Conservation (phyloP, 352 stramenopile genomes). For the Phytophthora citrophthora region DNA sequence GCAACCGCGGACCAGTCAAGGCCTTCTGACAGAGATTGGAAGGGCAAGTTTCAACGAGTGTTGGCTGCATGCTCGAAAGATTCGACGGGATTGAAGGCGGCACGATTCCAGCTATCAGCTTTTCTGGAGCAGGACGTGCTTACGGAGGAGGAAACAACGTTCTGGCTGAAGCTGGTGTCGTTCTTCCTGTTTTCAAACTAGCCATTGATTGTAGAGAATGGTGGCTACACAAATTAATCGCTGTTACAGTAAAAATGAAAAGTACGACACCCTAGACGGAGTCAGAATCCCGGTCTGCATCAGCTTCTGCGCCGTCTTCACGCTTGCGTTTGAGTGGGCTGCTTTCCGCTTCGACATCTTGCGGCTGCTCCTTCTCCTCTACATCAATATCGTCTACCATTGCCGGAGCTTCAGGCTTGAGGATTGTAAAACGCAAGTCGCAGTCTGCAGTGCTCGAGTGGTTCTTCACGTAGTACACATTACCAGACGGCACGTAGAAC, state of each 20-base stretch:
- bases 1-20: slow-evolving; percentile 5
- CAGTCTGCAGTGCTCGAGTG: slow-evolving; percentile 88
- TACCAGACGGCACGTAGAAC: slow-evolving; percentile 97
- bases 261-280: slow-evolving; percentile 19
- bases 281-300: slow-evolving; percentile 23
- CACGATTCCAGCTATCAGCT: slow-evolving; percentile 36
- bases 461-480: slow-evolving; percentile 97
- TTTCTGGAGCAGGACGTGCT: slow-evolving; percentile 44
- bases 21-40: slow-evolving; percentile 40
- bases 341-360: slow-evolving; percentile 12
- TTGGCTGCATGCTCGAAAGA: slow-evolving; percentile 30
- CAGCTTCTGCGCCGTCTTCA: slow-evolving; percentile 22
- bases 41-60: slow-evolving; percentile 38
- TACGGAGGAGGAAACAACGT: slow-evolving; percentile 45
- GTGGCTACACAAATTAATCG: too few relatives aligned
- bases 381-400: slow-evolving; percentile 28
- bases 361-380: slow-evolving; percentile 22
- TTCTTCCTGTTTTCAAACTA: slow-evolving; percentile 64
- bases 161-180: slow-evolving; percentile 66
- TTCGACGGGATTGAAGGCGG: background rate
- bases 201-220: background rate
- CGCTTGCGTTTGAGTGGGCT: slow-evolving; percentile 37
- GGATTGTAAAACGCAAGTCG: slow-evolving; percentile 96
- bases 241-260: slow-evolving; percentile 11
- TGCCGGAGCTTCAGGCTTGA: slow-evolving; percentile 69